phyloP scores from a whole-genome alignment of 768 basidiomycete genomes.

The Strobilomyces echinocephalus region DNA sequence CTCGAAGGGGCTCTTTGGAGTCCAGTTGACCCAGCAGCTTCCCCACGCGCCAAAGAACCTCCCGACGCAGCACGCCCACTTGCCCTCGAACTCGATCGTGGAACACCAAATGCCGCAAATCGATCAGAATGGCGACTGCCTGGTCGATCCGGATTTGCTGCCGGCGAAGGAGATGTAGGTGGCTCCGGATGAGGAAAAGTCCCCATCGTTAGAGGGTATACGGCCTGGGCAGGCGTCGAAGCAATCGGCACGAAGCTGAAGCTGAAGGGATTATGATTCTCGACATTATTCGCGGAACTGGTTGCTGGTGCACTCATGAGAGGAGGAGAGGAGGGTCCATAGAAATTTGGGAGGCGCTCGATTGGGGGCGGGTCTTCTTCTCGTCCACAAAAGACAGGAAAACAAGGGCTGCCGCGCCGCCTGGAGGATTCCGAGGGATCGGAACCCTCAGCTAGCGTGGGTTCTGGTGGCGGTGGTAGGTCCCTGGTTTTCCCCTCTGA shows the following conservation, averaged over 20 bases:
- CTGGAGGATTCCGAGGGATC: constrained; percentile 9
- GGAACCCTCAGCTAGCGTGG: constrained; percentile 16
- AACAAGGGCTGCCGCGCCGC: constrained; percentile 35
- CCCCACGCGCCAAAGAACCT: constrained; percentile 23
- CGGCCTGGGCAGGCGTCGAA: constrained; percentile 45
- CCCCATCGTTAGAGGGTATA: constrained; percentile 36
- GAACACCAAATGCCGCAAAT: constrained; percentile 26
- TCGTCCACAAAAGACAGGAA: constrained; percentile 46
- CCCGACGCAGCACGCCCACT: constrained; percentile 28
- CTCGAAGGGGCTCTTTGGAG: constrained; percentile 36
- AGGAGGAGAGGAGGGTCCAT: constrained; percentile 40
- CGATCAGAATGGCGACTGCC: constrained; percentile 32
- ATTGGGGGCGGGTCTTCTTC: constrained; percentile 45
- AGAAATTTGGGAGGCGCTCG: constrained; percentile 49
- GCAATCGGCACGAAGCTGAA: constrained; percentile 50
- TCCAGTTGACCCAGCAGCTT: constrained; percentile 22
- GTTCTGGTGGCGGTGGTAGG: constrained; percentile 6
- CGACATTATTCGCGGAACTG: constrained; percentile 45
- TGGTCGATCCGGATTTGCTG: constrained; percentile 29
- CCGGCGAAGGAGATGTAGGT: constrained; percentile 33
- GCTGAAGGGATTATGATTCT: constrained; percentile 52
- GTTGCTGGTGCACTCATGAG: constrained; percentile 34
- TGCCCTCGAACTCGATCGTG: constrained; percentile 37
- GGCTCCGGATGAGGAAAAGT: constrained; percentile 33
- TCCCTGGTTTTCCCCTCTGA: constrained; percentile 23